These are phyloP conservation scores for Exophiala alcalophila DNA, from an alignment of 2,329 filamentous ascomycete genomes.

Conservation along the genomic window DNA sequence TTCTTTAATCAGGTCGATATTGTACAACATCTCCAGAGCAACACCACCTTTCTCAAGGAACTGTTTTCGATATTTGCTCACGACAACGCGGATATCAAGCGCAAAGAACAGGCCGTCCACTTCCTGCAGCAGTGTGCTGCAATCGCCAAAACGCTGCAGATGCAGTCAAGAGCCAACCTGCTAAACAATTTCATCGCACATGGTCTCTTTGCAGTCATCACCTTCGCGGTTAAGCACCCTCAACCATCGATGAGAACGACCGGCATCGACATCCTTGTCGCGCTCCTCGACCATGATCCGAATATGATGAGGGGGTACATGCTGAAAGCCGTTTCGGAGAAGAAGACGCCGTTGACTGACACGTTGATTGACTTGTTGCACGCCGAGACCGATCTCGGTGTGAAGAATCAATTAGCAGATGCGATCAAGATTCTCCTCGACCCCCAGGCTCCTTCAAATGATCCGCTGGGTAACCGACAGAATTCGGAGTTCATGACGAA, in stretches of 20 bases:
- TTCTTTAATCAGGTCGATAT: constrained; percentile 99
- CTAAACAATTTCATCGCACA: constrained; percentile 88
- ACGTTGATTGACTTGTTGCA: constrained; percentile 88
- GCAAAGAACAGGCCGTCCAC: constrained; percentile 89
- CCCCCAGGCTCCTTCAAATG: constrained; percentile 58
- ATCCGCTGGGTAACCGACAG: constrained; percentile 54
- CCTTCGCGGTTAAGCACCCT: constrained; percentile 80
- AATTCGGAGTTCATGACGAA: constrained; percentile 64
- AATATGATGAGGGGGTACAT: constrained; percentile 92
- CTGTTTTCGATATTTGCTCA: constrained; percentile 81
- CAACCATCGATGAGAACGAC: constrained; percentile 85
- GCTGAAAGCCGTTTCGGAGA: constrained; percentile 85
- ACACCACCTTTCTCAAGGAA: constrained; percentile 73
- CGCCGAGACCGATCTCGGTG: constrained; percentile 86
- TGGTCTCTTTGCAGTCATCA: constrained; percentile 84
- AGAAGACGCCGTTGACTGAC: constrained; percentile 80
- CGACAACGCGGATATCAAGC: constrained; percentile 60
- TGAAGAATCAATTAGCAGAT: constrained; percentile 93
- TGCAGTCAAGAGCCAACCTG: constrained; percentile 71
- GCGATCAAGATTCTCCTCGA: constrained; percentile 92
- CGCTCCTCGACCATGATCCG: constrained; percentile 92
- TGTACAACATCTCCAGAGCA: constrained; percentile 86
- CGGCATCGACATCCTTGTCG: constrained; percentile 88
- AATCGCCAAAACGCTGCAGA: constrained; percentile 91
- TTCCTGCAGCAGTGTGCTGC: constrained; percentile 96